Evolutionary conservation across 306 rosid genomes (phyloP), one percentile per base, ranked within the genome.

Genomic region (Trifolium subterraneum): DNA sequence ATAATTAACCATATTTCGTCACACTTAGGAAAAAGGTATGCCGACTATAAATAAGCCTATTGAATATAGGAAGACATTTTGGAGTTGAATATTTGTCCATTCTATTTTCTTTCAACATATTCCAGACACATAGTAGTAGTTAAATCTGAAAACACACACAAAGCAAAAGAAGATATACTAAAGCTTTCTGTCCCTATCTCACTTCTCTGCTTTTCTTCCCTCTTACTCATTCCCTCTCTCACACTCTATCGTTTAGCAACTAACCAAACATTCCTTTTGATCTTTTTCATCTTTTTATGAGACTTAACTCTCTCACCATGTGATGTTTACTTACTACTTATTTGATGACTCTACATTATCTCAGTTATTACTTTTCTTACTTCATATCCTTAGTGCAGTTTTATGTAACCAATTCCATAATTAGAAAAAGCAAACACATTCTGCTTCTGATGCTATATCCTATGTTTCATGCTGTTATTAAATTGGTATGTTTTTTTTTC

Each of bases 181-280:
- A 70, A 67, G 67, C 73, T 78, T 80, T 67, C 81, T 44, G 35
- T 80, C 82, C 65, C 61, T 47, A n/a, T 79, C 83, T 56, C 64
- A 39, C 42, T 60, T 11, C 45, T 62, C 58, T 80, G 7, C 83
- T 68, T 79, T 83, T 55, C 84, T 87, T 90, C 70, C 66, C 64
- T 61, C 74, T 63, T 67, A 81, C 93, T 86, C 96, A 79, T 87
- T 80, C 75, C 22, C 44, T 36, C 80, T 81, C 63, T 56, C n/a
- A 56, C 81, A 56, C 45, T 66, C 73, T 59, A 25, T 78, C 84
- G 70, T 82, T 85, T 63, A 39, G 60, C 80, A 72, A 79, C 75
- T 70, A 70, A 66, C 55, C 63, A 56, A 23, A 12, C 38, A 47
- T 42, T 64, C 58, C 62, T 55, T 54, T 68, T 75, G 68, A 42